Evolutionary conservation across 2,329 filamentous ascomycete genomes (phyloP), one percentile per base, ranked within the genome.

Genomic region (Xylariaceae sp.): DNA sequence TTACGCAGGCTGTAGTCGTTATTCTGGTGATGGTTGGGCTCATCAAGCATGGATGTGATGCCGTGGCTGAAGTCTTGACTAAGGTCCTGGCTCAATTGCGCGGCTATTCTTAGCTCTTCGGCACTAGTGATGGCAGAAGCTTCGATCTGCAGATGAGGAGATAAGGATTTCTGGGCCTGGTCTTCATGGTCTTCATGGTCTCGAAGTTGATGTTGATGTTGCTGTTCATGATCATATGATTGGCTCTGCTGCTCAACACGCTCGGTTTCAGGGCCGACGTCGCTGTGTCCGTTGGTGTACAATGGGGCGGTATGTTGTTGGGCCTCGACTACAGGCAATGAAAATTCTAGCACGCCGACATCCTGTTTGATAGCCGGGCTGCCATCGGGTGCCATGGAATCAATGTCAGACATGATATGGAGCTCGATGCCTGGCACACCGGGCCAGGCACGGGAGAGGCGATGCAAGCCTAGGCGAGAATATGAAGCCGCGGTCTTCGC

Each of bases 61-160:
- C 79, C 75, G 34, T 78, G 73, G 11, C 77, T 75, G 12, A 83
- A 70, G 42, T 75, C 79, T 37, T 77, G 73, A 9, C 78, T 76
- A 12, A 83, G 70, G 43, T 75, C 79, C 56, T 80, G 78, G 47
- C 79, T 80, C 42, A 84, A 69, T 63, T 83, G 80, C 7, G 80
- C 80, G 11, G 80, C 80, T 40, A 83, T 71, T 65, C 81, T 80
- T 42, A 83, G 72, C 68, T 83, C 80, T 60, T 81, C 79, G 4
- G 76, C 72, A 54, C 76, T 81, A 19, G 62, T 66, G 12, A 68
- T 65, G 37, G 75, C 70, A 1, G 75, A 70, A 9, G 72, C 72
- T 11, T 71, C 63, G 8, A 70, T 64, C 46, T 76, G 74, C 31
- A 76, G 75, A 44, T 73, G 73, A 26, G 73, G 67, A 12, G 71